phyloP scores from a whole-genome alignment of 371 early-diverging fungal species.

The Mortierella polycephala region DNA sequence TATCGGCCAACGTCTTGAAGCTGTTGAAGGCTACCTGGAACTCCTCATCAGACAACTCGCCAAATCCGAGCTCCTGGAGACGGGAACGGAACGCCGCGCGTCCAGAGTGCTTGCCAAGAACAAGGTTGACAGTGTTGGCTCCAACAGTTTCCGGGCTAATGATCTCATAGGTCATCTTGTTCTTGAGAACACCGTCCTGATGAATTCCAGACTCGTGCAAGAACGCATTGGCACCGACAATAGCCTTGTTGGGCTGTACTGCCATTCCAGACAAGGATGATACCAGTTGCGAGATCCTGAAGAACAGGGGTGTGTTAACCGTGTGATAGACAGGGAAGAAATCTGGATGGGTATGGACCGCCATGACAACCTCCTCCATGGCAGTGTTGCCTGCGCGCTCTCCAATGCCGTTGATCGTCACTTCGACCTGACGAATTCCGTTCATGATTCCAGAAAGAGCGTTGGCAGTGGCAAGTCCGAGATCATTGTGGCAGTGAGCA shows the following conservation, averaged over 20 bases:
- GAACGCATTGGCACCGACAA: constrained; percentile 97
- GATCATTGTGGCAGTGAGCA: constrained; percentile 97
- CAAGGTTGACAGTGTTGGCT: constrained; percentile 82
- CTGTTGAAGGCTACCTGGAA: constrained; percentile 84
- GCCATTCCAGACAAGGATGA: constrained; percentile 90
- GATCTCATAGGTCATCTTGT: constrained; percentile 95
- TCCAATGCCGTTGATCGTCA: constrained; percentile 97
- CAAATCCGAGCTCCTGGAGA: constrained; percentile 83
- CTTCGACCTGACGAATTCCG: constrained; percentile 97
- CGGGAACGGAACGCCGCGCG: constrained; percentile 91
- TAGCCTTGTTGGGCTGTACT: constrained; percentile 97
- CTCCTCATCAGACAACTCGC: constrained; percentile 67
- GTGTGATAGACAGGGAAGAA: constrained; percentile 87
- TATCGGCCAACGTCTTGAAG: constrained; percentile 93
- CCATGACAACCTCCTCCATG: constrained; percentile 96
- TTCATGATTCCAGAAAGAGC: constrained; percentile 89
- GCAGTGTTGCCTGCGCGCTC: constrained; percentile 98
- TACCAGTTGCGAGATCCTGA: constrained; percentile 89
- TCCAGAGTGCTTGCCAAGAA: constrained; percentile 96
- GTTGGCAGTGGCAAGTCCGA: constrained; percentile 97
- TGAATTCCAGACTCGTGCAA: constrained; percentile 98
- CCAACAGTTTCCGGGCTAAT: constrained; percentile 93
- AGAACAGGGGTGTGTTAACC: constrained; percentile 90
- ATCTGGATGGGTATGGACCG: constrained; percentile 88
- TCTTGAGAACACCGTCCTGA: constrained; percentile 97